Conservation (phyloP, 495 filamentous ascomycete species). For the Wilcoxina mikolae region DNA sequence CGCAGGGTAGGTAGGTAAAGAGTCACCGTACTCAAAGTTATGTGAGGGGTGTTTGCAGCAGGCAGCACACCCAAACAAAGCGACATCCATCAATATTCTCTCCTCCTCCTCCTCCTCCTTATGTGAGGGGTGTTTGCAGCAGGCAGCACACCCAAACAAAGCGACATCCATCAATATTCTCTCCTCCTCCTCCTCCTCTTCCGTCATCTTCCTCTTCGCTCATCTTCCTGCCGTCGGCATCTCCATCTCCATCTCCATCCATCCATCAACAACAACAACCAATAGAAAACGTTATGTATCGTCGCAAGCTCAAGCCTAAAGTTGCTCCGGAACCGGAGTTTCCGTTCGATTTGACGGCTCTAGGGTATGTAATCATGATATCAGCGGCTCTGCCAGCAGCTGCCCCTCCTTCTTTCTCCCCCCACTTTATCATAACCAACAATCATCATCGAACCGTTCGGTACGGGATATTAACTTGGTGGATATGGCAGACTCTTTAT, state of each 20-base stretch:
- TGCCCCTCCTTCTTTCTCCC: not conserved
- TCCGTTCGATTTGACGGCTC: slow-evolving; percentile 16
- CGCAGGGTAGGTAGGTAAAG: too few relatives aligned
- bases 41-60: too few relatives aligned
- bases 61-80: not conserved
- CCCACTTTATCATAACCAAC: not conserved
- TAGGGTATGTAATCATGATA: slow-evolving; percentile 17
- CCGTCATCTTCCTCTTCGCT: not conserved
- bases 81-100: not conserved
- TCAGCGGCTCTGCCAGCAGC: not conserved
- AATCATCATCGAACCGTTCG: too few relatives aligned
- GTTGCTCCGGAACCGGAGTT: slow-evolving; percentile 16
- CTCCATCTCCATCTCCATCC: not conserved
- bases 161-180: not conserved
- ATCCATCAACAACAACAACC: not conserved
- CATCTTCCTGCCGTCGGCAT: not conserved
- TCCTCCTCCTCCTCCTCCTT: not conserved
- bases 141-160: not conserved
- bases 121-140: too few relatives aligned
- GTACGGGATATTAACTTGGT: too few relatives aligned
- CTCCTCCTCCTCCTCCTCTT: not conserved
- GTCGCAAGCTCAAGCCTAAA: slow-evolving; percentile 19
- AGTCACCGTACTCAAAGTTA: too few relatives aligned
- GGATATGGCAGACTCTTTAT: slow-evolving; percentile 18
- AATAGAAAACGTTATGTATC: slow-evolving; percentile 14